phyloP scores from a whole-genome alignment of 257 asterid species.

The Gentiana straminea region DNA sequence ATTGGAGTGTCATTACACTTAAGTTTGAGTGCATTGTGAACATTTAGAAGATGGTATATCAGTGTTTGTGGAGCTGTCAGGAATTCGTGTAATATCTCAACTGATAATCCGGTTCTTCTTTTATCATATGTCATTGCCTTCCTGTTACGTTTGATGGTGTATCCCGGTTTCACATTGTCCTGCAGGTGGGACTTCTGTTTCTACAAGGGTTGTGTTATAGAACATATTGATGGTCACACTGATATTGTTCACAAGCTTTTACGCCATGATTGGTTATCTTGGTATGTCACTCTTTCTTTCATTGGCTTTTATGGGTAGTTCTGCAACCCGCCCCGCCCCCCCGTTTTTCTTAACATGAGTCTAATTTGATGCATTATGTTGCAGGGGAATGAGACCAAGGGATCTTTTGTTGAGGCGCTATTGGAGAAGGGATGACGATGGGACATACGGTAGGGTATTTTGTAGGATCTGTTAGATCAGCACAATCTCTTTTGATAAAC shows the following conservation, averaged over 20 bases:
- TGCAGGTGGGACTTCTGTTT: slow-evolving; percentile 98
- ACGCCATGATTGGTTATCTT: slow-evolving; percentile 79
- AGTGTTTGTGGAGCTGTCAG: too few species aligned
- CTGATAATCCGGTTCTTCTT: too few species aligned
- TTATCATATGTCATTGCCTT: too few species aligned
- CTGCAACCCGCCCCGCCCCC: too few species aligned
- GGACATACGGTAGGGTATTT: slow-evolving; percentile 68
- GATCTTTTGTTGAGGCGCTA: slow-evolving; percentile 85
- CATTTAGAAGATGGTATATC: too few species aligned
- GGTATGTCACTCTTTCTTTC: slow-evolving; percentile 29
- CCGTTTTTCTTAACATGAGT: neutral
- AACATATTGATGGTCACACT: slow-evolving; percentile 95
- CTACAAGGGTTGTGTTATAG: slow-evolving; percentile 76
- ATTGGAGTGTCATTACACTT: too few species aligned
- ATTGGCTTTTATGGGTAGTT: too few species aligned
- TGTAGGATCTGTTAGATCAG: slow-evolving; percentile 7
- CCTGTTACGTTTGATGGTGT: too few species aligned
- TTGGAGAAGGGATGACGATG: slow-evolving; percentile 99
- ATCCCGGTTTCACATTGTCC: neutral
- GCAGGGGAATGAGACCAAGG: slow-evolving; percentile 89
- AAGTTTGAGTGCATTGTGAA: too few species aligned
- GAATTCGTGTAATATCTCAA: too few species aligned
- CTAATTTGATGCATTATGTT: slow-evolving; percentile 14
- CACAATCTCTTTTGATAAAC: neutral
- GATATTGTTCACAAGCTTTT: slow-evolving; percentile 88